phyloP scores from a whole-genome alignment of 2,329 filamentous ascomycete genomes.

The Thermothelomyces thermophilus region DNA sequence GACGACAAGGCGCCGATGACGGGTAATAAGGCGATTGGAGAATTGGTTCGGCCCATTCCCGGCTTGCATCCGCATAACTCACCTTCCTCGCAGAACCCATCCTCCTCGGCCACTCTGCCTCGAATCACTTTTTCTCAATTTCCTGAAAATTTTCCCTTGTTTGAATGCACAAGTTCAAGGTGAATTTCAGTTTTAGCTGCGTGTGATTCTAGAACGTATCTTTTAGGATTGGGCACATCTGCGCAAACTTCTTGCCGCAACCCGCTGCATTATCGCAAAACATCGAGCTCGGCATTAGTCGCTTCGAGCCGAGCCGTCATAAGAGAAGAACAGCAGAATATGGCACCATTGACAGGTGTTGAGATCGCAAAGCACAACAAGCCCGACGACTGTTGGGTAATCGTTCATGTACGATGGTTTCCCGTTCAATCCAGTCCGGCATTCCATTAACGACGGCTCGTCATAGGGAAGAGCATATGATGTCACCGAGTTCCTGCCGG shows the following conservation, averaged over 20 bases:
- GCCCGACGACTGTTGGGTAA: conserved; percentile 83
- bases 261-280: no score
- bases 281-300: no score
- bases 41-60: not conserved
- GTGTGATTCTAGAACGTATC: no score
- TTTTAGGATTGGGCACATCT: no score
- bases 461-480: conserved; percentile 73
- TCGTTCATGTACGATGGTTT: conserved; percentile 58
- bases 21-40: not conserved
- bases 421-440: fast-evolving
- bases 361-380: conserved; percentile 66
- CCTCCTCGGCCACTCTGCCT: not conserved
- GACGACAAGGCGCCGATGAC: not conserved
- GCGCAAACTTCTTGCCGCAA: no score
- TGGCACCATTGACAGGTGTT: conserved; percentile 43
- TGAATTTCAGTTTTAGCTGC: no score
- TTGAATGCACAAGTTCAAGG: no score
- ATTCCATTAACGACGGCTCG: not conserved
- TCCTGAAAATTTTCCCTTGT: no score
- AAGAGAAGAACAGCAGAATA: conserved; percentile 7
- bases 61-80: not conserved
- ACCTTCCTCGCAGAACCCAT: not conserved
- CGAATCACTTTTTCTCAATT: not conserved
- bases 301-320: no score
- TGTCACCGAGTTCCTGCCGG: conserved; percentile 81